Evolutionary conservation across 768 basidiomycete species (phyloP).

Genomic region (Hypholoma fasciculare): DNA sequence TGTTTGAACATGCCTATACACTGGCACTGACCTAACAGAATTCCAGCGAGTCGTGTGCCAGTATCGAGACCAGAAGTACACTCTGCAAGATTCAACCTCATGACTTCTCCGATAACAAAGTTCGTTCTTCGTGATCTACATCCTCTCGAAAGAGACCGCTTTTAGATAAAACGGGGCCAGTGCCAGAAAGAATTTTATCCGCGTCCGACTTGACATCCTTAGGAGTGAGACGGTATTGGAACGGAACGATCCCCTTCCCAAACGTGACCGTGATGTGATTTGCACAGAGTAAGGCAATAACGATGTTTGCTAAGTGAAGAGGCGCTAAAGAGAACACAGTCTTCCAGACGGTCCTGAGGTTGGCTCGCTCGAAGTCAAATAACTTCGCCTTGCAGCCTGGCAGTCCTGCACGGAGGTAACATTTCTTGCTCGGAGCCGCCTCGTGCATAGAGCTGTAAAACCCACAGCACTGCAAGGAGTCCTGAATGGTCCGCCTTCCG

Average conservation of each 20-base stretch:
- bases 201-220: conserved; percentile 45
- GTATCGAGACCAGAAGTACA: too few relatives aligned
- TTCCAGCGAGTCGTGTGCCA: too few relatives aligned
- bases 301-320: conserved; percentile 59
- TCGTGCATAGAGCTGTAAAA: conserved; percentile 63
- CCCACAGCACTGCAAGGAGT: conserved; percentile 65
- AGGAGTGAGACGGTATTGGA: conserved; percentile 52
- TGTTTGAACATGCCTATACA: too few relatives aligned
- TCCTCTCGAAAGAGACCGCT: neutral
- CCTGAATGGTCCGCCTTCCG: conserved; percentile 59
- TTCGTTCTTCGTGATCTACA: neutral
- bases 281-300: conserved; percentile 61
- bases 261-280: conserved; percentile 66
- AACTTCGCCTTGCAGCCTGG: conserved; percentile 71
- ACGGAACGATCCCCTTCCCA: conserved; percentile 65
- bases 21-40: neutral
- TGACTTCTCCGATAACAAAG: neutral
- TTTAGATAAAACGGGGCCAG: neutral
- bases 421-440: conserved; percentile 53
- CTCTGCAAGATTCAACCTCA: neutral
- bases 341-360: conserved; percentile 48
- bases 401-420: conserved; percentile 60
- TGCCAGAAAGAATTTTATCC: conserved; percentile 28
- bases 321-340: conserved; percentile 57
- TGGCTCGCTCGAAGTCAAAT: conserved; percentile 48